Evolutionary conservation across 257 asterid genomes (phyloP), one percentile per base, ranked within the genome.

Genomic region (Jaltomata sinuosa): DNA sequence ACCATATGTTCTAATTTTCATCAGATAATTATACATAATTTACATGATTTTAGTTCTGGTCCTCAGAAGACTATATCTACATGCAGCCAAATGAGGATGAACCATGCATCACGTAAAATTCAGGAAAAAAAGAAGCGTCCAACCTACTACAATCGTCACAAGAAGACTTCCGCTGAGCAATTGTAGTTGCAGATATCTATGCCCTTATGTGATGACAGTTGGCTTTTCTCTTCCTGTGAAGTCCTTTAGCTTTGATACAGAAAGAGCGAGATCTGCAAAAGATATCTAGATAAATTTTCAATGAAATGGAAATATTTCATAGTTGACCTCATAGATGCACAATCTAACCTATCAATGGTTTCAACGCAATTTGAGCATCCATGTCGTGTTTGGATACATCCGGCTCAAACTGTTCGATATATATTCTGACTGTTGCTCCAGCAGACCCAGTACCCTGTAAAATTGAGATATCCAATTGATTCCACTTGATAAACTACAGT

Each of bases 401-500:
- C 2, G 95, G 92, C 91, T 96, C 98, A 55, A 91, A 96, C 86
- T 93, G 97, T 84, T 96, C 98, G 9, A 93, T 89, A 55, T 96
- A 96, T 88, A 96, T 85, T 61, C 98, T 93, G 72, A 96, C 91
- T 3, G 98, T 96, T 81, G 99, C 98, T 82, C 98, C 99, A 85
- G 99, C 98, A 80, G 99, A 96, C 31, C 99, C 98, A 71, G 99
- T 96, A 72, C 98, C 99, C 99, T 94, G 82, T 49, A 86, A 82
- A 62, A 61, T 27, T 49, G 82, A 52, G 78, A 68, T 6, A 69
- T 64, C 7, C 25, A 78, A 18, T 84, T 54, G 82, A 57, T 42
- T 81, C 90, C 29, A 84, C 68, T 15, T 54, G 22, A 77, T 32
- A 22, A 85, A 71, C 52, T 59, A 83, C 22, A 47, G 14, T 1